phyloP scores from a whole-genome alignment of 176 grass and related monocot genomes.

The Thinopyrum elongatum region DNA sequence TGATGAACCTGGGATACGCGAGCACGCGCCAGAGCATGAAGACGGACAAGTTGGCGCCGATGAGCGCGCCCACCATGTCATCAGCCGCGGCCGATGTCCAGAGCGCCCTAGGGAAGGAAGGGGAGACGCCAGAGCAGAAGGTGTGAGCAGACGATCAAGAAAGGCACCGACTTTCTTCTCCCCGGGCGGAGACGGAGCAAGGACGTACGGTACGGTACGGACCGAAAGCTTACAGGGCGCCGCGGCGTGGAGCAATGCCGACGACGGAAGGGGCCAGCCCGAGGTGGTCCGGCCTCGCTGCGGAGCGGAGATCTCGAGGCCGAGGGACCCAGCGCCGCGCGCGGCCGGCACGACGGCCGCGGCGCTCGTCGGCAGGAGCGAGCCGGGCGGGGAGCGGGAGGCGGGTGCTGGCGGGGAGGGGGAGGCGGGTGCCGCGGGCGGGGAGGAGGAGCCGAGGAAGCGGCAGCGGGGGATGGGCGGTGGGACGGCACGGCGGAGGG shows the following conservation, averaged over 20 bases:
- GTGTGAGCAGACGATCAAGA: too few species aligned
- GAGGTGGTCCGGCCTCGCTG: background rate
- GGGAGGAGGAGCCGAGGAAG: constrained; percentile 2
- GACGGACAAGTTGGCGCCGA: constrained; percentile 64
- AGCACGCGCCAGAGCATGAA: constrained; percentile 59
- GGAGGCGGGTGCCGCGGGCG: background rate
- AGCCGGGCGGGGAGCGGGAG: background rate
- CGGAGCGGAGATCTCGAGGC: background rate
- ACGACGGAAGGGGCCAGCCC: background rate
- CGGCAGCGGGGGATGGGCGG: background rate
- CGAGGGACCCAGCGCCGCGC: background rate
- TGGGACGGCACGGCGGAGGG: background rate
- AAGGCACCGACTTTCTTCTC: too few species aligned
- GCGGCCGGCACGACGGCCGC: background rate
- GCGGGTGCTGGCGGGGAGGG: background rate
- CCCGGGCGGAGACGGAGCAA: background rate
- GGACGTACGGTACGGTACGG: background rate
- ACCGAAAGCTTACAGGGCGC: constrained; percentile 24
- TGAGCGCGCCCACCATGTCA: constrained; percentile 39
- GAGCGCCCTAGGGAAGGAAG: too few species aligned
- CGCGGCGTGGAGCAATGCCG: background rate
- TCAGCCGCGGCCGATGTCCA: background rate
- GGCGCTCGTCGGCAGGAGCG: constrained; percentile 25
- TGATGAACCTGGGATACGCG: background rate
- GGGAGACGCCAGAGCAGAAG: too few species aligned